Base-by-base conservation (phyloP, 768 basidiomycete genomes). In the Naematelia encephala region DNA sequence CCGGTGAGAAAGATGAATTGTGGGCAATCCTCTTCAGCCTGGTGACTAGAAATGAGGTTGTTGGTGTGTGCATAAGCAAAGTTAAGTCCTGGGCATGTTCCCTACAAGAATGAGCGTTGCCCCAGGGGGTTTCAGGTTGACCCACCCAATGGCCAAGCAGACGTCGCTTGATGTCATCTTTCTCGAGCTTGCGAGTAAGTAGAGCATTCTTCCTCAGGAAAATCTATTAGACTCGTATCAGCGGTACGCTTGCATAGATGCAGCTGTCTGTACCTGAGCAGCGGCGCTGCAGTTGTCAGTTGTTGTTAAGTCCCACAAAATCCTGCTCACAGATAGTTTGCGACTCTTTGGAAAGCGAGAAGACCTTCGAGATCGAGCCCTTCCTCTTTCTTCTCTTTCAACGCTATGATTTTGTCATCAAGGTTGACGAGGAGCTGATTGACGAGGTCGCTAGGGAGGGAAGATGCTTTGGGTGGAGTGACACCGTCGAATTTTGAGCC, bases 1-100 rank as follows among this genome's bases (percentile, higher is more conserved):
- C 91, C 90, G 4, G 89, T 87, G 51, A 92, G 85, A 59, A 87
- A 88, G 48, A 92, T 81, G 2, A 83, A 80, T 62, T 89, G 47
- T 11, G 84, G 13, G 85, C 75, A 62, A 8, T 65, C 26, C 29
- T 70, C 63, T 19, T 74, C 68, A 19, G 63, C 57, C 23, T 73
- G 74, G 50, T 75, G 70, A 25, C 65, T 64, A 14, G 69, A 78
- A 60, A 82, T 79, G 57, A 82, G 78, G 5, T 73, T 68, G 58
- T 79, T 88, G 45, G 87, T 78, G 67, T 91, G 89, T 0, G 88
- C 87, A 65, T 84, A 84, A 26, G 82, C 82, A 62, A 91, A 82
- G 60, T 82, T 78, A 8, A 91, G 82, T 21, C 89, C 90, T 0
- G 88, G 88, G 66, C 88, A 89, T 4, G 78, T 78, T 8, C 77